These are phyloP conservation scores for Cenchrus americanus DNA, from an alignment of 176 grass and related monocot genomes.

Conservation along the genomic window DNA sequence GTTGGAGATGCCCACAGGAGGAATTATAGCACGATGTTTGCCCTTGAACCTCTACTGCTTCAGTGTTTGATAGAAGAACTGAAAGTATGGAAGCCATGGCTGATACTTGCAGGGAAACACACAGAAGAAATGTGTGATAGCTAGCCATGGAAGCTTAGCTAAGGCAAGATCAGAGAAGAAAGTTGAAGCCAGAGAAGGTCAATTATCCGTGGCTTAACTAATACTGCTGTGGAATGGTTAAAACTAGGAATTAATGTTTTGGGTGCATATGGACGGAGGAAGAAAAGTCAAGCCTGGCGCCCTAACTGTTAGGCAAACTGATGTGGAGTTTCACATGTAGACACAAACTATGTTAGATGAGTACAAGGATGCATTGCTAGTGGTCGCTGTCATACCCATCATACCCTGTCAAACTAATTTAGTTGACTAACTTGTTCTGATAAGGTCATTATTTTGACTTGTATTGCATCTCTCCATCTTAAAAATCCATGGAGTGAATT, in stretches of 20 bases:
- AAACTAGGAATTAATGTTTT: too few species aligned
- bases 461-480: not conserved
- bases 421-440: not conserved
- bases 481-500: not conserved
- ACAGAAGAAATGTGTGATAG: not conserved
- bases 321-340: too few species aligned
- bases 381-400: too few species aligned
- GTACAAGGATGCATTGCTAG: too few species aligned
- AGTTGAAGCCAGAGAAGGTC: too few species aligned
- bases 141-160: not conserved
- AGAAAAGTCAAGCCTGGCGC: not conserved
- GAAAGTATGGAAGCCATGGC: not conserved
- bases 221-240: too few species aligned
- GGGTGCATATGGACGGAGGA: not conserved
- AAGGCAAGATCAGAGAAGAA: not conserved
- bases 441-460: not conserved
- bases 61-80: not conserved
- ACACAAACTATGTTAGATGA: too few species aligned
- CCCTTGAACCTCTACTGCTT: not conserved
- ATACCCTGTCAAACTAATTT: not conserved
- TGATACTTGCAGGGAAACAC: conserved; percentile 7
- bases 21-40: conserved; percentile 5
- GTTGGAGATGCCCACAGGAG: conserved; percentile 41
- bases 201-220: not conserved
- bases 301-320: too few species aligned